Base-by-base conservation (phyloP, 2,329 filamentous ascomycete species). In the Microascus cirrosus region DNA sequence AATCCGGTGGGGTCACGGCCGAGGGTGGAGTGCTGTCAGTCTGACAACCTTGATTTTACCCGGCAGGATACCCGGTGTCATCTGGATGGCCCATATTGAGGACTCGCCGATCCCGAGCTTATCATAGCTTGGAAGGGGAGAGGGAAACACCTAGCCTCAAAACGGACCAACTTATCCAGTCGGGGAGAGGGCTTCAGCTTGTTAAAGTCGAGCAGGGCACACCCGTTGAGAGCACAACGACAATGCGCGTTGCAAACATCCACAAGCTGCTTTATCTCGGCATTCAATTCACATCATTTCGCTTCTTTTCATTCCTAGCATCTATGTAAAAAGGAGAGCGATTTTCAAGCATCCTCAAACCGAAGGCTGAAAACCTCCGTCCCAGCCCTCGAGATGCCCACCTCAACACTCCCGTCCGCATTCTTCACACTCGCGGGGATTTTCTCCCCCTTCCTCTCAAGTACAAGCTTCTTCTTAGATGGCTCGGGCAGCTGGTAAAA, bases 401-500 rank as follows among this genome's bases (percentile, higher is more conserved):
- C 71, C 64, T 77, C 74, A 8, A 72, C 65, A 20, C 61, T 66
- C 22, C 72, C 71, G 53, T 74, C 70, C 12, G 63, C 67, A 54
- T 66, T 73, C 60, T 65, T 68, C 28, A 76, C 67, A 58, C 73
- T 76, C 8, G 63, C 57, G 2, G 69, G 65, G 51, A 78, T 74
- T 60, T 63, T 73, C 55, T 72, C 71, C 6, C 71, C 70, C 64
- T 70, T 71, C 56, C 71, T 70, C 64, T 77, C 73, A 45, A 75
- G 62, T 15, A 71, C 61, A 39, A 74, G 70, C 60, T 65, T 67
- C 53, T 63, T 62, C 7, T 58, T 61, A 35, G 63, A 62, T 13
- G 61, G 56, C 56, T 67, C 66, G 1, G 71, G 69, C 18, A 71
- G 61, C 61, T 70, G 68, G 65, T 85, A 86, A 65, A 85, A 85